Percentiles rank a stretch among this genome's conserved stretches.
phyloP scores from a whole-genome alignment of 192 early-diverging fungal species.

The Gigaspora rosea region DNA sequence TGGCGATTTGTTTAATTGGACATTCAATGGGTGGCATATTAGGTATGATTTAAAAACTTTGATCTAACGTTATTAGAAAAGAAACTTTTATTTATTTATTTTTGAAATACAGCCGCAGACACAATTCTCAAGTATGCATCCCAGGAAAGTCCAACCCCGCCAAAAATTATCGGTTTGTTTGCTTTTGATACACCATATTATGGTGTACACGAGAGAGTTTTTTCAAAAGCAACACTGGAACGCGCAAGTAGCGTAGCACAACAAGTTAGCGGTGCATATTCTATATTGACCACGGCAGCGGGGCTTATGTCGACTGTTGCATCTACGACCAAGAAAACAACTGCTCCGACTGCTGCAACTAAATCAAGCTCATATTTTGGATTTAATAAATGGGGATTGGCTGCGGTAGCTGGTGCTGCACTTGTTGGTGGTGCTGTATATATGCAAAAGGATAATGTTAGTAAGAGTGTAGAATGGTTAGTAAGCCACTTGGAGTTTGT shows the following conservation, averaged over 20 bases:
- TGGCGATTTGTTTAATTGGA: conserved; percentile 40
- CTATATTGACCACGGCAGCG: no score
- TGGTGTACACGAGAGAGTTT: conserved; percentile 47
- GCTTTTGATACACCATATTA: conserved; percentile 62
- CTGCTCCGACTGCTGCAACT: neutral
- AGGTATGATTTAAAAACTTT: conserved; percentile 38
- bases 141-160: conserved; percentile 17
- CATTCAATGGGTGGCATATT: conserved; percentile 66
- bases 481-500: conserved; percentile 55
- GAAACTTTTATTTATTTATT: neutral
- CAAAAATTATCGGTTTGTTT: conserved; percentile 48
- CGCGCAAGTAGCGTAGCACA: no score
- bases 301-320: no score
- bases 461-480: conserved; percentile 38
- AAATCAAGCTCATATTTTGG: neutral
- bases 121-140: conserved; percentile 41
- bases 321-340: neutral
- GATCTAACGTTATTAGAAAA: neutral
- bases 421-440: conserved; percentile 48
- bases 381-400: conserved; percentile 42
- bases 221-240: conserved; percentile 36
- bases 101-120: conserved; percentile 46
- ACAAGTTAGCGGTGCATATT: no score
- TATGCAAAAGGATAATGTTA: conserved; percentile 40
- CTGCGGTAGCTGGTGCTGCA: conserved; percentile 47